Conservation (phyloP, 768 basidiomycete genomes). For the Tephrocybe rancida region DNA sequence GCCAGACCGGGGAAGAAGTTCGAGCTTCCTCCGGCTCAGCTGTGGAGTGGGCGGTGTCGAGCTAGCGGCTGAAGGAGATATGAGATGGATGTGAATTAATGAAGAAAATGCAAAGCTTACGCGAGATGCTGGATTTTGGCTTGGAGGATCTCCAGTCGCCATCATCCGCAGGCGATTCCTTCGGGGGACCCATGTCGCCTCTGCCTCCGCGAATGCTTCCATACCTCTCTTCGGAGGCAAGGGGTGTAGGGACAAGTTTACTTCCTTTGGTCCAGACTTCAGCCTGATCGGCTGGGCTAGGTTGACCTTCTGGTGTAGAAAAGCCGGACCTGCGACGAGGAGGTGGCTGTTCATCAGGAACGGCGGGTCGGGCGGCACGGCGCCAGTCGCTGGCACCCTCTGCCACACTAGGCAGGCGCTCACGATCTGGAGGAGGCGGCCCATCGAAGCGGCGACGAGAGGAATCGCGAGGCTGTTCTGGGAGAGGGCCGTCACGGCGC, state of each 20-base stretch:
- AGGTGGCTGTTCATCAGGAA: slow-evolving; percentile 50
- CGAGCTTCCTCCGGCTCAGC: slow-evolving; percentile 76
- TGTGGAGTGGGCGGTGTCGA: slow-evolving; percentile 87
- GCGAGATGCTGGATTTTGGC: slow-evolving; percentile 59
- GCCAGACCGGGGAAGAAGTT: slow-evolving; percentile 80
- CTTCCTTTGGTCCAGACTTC: slow-evolving; percentile 77
- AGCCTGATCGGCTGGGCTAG: slow-evolving; percentile 71
- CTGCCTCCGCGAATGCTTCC: slow-evolving; percentile 47
- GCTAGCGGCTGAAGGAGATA: slow-evolving; percentile 49
- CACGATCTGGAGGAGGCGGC: slow-evolving; percentile 41
- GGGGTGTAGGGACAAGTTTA: slow-evolving; percentile 64
- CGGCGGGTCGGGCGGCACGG: slow-evolving; percentile 39
- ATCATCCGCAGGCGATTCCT: slow-evolving; percentile 54
- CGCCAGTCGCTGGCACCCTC: slow-evolving; percentile 76
- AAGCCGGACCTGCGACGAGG: slow-evolving; percentile 64
- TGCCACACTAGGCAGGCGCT: slow-evolving; percentile 48
- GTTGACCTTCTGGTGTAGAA: slow-evolving; percentile 41
- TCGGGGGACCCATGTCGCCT: slow-evolving; percentile 57
- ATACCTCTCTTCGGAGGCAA: slow-evolving; percentile 42
- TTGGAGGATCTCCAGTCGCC: slow-evolving; percentile 68
- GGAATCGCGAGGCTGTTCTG: slow-evolving; percentile 65
- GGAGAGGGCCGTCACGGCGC: slow-evolving; percentile 87
- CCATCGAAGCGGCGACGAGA: slow-evolving; percentile 73
- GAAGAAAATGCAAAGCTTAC: slow-evolving; percentile 42
- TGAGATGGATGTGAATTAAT: neutral